phyloP scores from a whole-genome alignment of 2,329 filamentous ascomycete genomes.

The Fusarium newnesense region DNA sequence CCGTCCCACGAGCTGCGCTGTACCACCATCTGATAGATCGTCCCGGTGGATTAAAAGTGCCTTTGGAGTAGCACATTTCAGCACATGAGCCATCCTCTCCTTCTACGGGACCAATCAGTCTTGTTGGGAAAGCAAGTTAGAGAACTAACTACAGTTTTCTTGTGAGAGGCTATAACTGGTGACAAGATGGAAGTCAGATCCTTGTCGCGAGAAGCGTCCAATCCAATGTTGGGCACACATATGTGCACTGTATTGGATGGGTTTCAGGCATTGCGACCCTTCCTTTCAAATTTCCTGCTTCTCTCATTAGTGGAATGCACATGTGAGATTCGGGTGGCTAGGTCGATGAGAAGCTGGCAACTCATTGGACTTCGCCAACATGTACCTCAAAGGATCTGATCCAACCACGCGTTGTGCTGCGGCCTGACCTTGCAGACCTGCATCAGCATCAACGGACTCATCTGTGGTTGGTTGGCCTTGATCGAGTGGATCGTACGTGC shows the following conservation, averaged over 20 bases:
- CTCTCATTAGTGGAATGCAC: slow-evolving; percentile 37
- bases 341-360: slow-evolving; percentile 10
- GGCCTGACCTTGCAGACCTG: slow-evolving; percentile 37
- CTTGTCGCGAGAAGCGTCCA: slow-evolving; percentile 15
- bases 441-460: slow-evolving; percentile 27
- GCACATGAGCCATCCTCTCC: slow-evolving; percentile 7
- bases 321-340: slow-evolving; percentile 37
- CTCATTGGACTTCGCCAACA: slow-evolving; percentile 24
- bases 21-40: neutral
- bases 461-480: slow-evolving; percentile 24
- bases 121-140: neutral
- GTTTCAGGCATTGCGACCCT: slow-evolving; percentile 26
- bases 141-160: neutral
- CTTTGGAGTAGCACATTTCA: neutral
- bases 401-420: slow-evolving; percentile 34
- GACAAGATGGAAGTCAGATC: slow-evolving; percentile 9
- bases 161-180: neutral
- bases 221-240: slow-evolving; percentile 16
- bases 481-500: slow-evolving; percentile 35
- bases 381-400: slow-evolving; percentile 33
- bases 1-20: neutral
- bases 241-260: neutral
- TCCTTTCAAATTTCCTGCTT: neutral
- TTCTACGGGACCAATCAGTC: neutral
- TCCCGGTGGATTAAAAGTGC: neutral